Evolutionary conservation across 129 eudicot species (phyloP).

Genomic region (Centella asiatica): DNA sequence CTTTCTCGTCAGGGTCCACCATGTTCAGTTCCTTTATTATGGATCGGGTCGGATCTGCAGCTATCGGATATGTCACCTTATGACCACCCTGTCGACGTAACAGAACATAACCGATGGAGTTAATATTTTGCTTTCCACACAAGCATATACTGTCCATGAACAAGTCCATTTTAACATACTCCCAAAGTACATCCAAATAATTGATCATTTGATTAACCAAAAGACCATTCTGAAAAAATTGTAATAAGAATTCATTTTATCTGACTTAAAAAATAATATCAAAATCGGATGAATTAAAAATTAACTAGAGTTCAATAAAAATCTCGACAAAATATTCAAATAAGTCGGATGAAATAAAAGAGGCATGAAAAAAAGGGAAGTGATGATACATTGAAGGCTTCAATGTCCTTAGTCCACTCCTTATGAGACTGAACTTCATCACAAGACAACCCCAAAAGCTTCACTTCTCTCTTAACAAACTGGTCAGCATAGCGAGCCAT

Average conservation of each 20-base stretch:
- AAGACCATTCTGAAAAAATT: too few relatives aligned
- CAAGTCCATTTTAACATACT: too few relatives aligned
- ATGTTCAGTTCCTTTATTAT: constrained; percentile 71
- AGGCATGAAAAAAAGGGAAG: neutral
- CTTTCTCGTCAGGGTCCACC: constrained; percentile 87
- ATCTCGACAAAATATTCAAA: too few relatives aligned
- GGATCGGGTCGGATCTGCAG: constrained; percentile 63
- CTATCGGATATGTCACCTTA: constrained; percentile 63
- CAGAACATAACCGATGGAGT: too few relatives aligned
- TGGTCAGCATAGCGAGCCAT: constrained; percentile 79
- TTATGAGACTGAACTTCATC: constrained; percentile 71
- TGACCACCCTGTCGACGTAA: constrained; percentile 55
- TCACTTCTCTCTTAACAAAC: constrained; percentile 66
- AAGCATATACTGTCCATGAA: too few relatives aligned
- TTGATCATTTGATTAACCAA: too few relatives aligned
- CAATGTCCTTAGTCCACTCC: constrained; percentile 90
- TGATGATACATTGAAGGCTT: constrained; percentile 41
- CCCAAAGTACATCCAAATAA: too few relatives aligned
- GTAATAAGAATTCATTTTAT: neutral
- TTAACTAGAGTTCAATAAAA: too few relatives aligned
- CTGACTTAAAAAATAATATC: too few relatives aligned
- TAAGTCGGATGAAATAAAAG: too few relatives aligned
- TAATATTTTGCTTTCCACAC: too few relatives aligned
- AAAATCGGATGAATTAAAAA: too few relatives aligned
- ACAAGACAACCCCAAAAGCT: constrained; percentile 71